These are phyloP conservation scores for Knufia fluminis DNA, from an alignment of 2,329 filamentous ascomycete species.

Conservation along the genomic window DNA sequence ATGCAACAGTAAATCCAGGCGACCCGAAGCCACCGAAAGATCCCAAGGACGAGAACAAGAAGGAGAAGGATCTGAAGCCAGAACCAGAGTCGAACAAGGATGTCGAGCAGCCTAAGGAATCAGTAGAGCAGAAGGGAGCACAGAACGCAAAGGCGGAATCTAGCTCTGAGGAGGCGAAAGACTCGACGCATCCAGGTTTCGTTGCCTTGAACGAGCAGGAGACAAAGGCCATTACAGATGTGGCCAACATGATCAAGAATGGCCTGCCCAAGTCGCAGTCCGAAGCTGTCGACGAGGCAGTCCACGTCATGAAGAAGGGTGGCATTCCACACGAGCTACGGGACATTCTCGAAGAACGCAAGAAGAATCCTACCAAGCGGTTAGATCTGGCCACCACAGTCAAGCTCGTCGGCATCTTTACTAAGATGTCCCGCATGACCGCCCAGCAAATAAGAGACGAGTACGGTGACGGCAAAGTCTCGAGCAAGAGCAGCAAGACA, in stretches of 20 bases:
- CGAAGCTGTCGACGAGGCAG: constrained; percentile 48
- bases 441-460: constrained; percentile 32
- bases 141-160: constrained; percentile 33
- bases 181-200: constrained; percentile 29
- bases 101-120: constrained; percentile 28
- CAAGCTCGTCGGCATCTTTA: constrained; percentile 49
- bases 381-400: constrained; percentile 49
- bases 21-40: constrained; percentile 33
- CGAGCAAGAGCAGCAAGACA: constrained; percentile 19
- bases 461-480: constrained; percentile 25
- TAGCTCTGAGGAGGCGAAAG: constrained; percentile 24
- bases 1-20: constrained; percentile 36
- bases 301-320: constrained; percentile 55
- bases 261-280: constrained; percentile 55
- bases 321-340: constrained; percentile 63
- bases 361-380: constrained; percentile 35
- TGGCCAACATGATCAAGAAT: constrained; percentile 48
- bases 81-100: constrained; percentile 10
- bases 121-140: constrained; percentile 36
- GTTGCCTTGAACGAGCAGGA: constrained; percentile 47
- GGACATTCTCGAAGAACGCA: constrained; percentile 50
- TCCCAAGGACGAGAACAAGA: constrained; percentile 22
- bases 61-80: constrained; percentile 17
- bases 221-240: constrained; percentile 47
- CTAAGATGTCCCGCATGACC: constrained; percentile 46